Evolutionary conservation across 352 stramenopile species (phyloP).

Genomic region (Phytophthora pinifolia): DNA sequence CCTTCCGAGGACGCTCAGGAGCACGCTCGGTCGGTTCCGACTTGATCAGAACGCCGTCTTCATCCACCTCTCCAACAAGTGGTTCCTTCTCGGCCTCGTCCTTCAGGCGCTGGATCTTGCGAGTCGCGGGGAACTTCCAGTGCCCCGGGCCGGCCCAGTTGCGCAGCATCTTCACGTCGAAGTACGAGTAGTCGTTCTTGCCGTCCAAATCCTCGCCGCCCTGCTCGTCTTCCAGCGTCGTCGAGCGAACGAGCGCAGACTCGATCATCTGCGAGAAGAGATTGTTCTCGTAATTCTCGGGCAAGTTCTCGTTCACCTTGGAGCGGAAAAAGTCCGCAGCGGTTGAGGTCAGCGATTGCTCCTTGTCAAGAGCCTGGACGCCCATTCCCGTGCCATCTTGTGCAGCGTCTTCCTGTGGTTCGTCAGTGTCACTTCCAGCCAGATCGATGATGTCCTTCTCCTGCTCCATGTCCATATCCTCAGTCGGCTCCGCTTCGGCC

Average conservation of each 20-base stretch:
- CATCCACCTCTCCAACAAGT: constrained; percentile 32
- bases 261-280: constrained; percentile 75
- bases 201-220: constrained; percentile 39
- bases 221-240: constrained; percentile 41
- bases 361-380: constrained; percentile 22
- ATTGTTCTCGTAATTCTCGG: constrained; percentile 53
- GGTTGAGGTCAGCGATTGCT: constrained; percentile 33
- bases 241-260: constrained; percentile 66
- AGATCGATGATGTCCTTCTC: constrained; percentile 32
- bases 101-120: constrained; percentile 35
- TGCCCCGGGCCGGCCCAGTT: constrained; percentile 79
- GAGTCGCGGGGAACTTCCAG: constrained; percentile 68
- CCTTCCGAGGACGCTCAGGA: constrained; percentile 22
- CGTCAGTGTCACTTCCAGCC: constrained; percentile 23
- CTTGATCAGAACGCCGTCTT: constrained; percentile 33
- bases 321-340: constrained; percentile 65
- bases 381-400: constrained; percentile 19
- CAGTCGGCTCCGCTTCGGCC: constrained; percentile 21
- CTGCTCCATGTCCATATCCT: constrained; percentile 37
- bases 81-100: constrained; percentile 33
- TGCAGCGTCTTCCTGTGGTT: constrained; percentile 14
- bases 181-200: constrained; percentile 80
- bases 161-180: constrained; percentile 79
- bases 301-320: constrained; percentile 42
- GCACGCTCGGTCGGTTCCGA: constrained; percentile 14